These are phyloP conservation scores for Ceratocystis harringtonii DNA, from an alignment of 2,329 filamentous ascomycete species.

Conservation along the genomic window DNA sequence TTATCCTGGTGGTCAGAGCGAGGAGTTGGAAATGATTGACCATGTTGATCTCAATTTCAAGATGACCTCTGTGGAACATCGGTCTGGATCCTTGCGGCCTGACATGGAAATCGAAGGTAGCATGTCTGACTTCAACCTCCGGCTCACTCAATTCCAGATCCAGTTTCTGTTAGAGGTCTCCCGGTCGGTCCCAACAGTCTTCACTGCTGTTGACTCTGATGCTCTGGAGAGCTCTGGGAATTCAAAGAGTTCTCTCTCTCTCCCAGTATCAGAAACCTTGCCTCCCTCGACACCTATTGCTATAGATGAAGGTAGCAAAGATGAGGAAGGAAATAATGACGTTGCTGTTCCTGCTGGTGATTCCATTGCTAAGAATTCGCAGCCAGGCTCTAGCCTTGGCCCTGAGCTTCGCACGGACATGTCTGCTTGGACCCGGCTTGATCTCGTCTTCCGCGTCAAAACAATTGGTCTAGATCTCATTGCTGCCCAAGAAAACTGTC, in stretches of 20 bases:
- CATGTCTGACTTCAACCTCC: slow-evolving; percentile 86
- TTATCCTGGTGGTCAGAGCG: slow-evolving; percentile 54
- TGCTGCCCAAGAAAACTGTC: slow-evolving; percentile 56
- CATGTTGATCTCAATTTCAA: slow-evolving; percentile 90
- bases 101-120: slow-evolving; percentile 83
- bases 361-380: slow-evolving; percentile 22
- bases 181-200: slow-evolving; percentile 73
- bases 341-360: slow-evolving; percentile 1
- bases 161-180: slow-evolving; percentile 81
- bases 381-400: slow-evolving; percentile 27
- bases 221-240: not conserved
- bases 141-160: slow-evolving; percentile 78
- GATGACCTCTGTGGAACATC: slow-evolving; percentile 82
- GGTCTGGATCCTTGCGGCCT: slow-evolving; percentile 58
- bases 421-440: slow-evolving; percentile 80
- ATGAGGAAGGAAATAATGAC: slow-evolving; percentile 1
- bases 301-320: not conserved
- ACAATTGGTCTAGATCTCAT: slow-evolving; percentile 82
- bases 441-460: slow-evolving; percentile 77
- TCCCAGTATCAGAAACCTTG: slow-evolving; percentile 13
- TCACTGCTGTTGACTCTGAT: slow-evolving; percentile 33
- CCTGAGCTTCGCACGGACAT: slow-evolving; percentile 56
- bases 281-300: slow-evolving; percentile 21
- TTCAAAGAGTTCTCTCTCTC: not conserved
- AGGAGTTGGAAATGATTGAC: slow-evolving; percentile 92